phyloP scores from a whole-genome alignment of 352 stramenopile genomes.

The Phytophthora agathidicida region DNA sequence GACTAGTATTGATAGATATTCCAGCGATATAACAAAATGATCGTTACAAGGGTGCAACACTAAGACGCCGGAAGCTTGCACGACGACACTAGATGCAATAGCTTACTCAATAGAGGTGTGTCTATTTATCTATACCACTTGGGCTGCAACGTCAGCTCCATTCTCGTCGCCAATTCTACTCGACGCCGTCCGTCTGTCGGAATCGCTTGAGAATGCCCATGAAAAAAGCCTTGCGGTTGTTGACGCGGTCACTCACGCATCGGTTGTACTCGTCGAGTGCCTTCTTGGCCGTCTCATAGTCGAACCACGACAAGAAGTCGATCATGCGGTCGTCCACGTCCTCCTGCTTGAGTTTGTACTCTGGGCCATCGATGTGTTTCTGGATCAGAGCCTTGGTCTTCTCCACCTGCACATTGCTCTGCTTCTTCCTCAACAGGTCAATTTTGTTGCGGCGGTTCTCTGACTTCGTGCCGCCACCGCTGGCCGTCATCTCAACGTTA shows the following conservation, averaged over 20 bases:
- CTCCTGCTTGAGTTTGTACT: conserved; percentile 75
- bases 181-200: conserved; percentile 75
- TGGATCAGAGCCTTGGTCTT: conserved; percentile 83
- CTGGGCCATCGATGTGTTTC: conserved; percentile 76
- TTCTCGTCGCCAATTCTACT: conserved; percentile 45
- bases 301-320: conserved; percentile 89
- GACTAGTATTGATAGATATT: background rate
- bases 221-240: conserved; percentile 89
- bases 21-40: background rate
- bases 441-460: conserved; percentile 76
- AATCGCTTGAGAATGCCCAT: conserved; percentile 92
- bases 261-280: conserved; percentile 84
- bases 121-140: conserved; percentile 35
- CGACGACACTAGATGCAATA: too few species aligned
- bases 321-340: conserved; percentile 90
- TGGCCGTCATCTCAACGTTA: conserved; percentile 88
- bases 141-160: conserved; percentile 7
- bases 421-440: conserved; percentile 75
- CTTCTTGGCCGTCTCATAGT: conserved; percentile 88
- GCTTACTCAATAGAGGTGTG: conserved; percentile 5
- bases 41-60: background rate
- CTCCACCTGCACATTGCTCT: conserved; percentile 83
- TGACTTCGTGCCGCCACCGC: conserved; percentile 84
- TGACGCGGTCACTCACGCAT: conserved; percentile 72
- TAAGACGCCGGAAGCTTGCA: background rate